Evolutionary conservation across 352 stramenopile species (phyloP).

Genomic region (Globisporangium paroecandrum): DNA sequence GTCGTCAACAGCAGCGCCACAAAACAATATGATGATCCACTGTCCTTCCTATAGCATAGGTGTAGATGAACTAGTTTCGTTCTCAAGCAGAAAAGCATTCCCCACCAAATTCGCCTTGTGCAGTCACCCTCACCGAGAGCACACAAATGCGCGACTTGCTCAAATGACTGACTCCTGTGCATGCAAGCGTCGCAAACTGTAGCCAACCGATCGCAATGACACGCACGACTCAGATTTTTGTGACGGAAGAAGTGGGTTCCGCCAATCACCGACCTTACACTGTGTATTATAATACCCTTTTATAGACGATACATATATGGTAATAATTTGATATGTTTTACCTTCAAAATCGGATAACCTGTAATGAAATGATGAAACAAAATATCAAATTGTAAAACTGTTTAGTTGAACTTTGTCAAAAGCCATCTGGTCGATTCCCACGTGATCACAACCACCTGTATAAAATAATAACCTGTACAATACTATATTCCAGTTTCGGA

Average conservation of each 20-base stretch:
- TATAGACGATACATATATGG: neutral
- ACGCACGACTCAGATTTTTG: slow-evolving; percentile 9
- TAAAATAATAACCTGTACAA: neutral
- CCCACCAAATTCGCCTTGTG: too few species aligned
- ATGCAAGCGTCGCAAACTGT: neutral
- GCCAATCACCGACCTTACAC: neutral
- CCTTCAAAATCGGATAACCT: neutral
- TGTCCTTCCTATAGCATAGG: too few species aligned
- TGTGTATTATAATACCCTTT: neutral
- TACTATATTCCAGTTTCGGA: too few species aligned
- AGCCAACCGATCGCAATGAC: slow-evolving; percentile 6
- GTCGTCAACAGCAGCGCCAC: too few species aligned
- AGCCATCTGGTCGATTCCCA: slow-evolving; percentile 5
- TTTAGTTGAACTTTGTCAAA: slow-evolving; percentile 11
- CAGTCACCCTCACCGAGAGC: too few species aligned
- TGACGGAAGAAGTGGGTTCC: neutral
- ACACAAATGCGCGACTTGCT: too few species aligned
- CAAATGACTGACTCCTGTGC: too few species aligned
- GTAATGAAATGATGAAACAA: neutral
- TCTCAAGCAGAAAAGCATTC: too few species aligned
- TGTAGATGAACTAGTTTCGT: too few species aligned
- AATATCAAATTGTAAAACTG: slow-evolving; percentile 7
- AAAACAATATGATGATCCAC: too few species aligned
- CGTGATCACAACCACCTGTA: neutral
- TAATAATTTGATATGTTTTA: too few species aligned